These are phyloP conservation scores for Secale cereale DNA, from an alignment of 176 grass and related monocot genomes.

Conservation along the genomic window DNA sequence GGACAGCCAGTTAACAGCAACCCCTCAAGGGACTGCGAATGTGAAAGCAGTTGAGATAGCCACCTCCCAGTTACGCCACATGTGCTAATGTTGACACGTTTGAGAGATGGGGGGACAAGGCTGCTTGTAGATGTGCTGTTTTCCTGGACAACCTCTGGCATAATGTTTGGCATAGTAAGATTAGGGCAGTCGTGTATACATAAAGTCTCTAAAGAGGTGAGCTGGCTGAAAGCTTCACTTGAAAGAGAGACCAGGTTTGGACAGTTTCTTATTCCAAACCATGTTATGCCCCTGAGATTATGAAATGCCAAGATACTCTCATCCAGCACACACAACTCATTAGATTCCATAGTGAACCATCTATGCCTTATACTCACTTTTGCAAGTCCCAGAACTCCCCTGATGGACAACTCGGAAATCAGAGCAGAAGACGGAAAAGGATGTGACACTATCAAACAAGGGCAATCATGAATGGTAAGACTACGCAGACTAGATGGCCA, in stretches of 20 bases:
- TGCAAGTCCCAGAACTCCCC: not conserved
- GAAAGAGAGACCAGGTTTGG: not conserved
- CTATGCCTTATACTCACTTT: accelerated
- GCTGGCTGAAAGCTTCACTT: not conserved
- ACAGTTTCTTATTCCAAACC: not conserved
- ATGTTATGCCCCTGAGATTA: not conserved
- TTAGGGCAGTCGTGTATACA: not conserved
- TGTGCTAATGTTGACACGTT: accelerated
- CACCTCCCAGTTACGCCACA: not conserved
- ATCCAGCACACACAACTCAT: not conserved
- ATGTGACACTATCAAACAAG: not conserved
- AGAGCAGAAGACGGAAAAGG: conserved; percentile 7
- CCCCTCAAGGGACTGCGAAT: not conserved
- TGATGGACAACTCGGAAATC: not conserved
- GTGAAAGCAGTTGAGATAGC: not conserved
- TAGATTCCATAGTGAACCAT: not conserved
- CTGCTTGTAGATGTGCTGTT: not conserved
- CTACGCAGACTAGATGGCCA: not conserved
- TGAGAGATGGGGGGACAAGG: not conserved
- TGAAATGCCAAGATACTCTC: not conserved
- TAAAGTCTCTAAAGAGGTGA: not conserved
- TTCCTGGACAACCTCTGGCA: not conserved
- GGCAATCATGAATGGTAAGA: conserved; percentile 12
- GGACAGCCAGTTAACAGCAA: accelerated
- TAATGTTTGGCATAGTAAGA: not conserved